A percentile compares a stretch with the other conserved stretches of the same genome.
Evolutionary conservation across 2,329 filamentous ascomycete genomes (phyloP).

Genomic region (Chaetomiaceae sp.): DNA sequence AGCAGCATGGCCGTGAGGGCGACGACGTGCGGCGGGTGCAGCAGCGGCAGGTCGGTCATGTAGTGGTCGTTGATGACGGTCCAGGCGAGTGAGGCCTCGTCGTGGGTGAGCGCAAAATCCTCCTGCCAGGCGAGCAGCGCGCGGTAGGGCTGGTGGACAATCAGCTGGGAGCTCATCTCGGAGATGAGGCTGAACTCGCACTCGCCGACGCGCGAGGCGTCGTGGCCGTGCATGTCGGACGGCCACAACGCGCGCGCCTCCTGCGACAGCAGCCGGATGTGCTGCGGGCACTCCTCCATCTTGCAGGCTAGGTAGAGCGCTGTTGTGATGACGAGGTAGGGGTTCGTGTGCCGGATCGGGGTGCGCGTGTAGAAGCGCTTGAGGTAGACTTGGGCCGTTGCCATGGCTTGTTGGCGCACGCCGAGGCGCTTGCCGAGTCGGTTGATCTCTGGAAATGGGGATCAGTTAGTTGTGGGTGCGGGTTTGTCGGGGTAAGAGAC

Average conservation of each 20-base stretch:
- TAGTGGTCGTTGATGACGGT: constrained; percentile 88
- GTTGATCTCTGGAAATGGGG: constrained; percentile 52
- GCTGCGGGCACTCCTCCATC: constrained; percentile 95
- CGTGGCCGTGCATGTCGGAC: constrained; percentile 64
- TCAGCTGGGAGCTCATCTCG: constrained; percentile 83
- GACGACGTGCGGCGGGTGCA: constrained; percentile 79
- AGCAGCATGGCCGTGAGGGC: constrained; percentile 83
- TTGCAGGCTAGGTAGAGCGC: constrained; percentile 94
- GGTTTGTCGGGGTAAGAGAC: not conserved
- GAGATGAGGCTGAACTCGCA: constrained; percentile 91
- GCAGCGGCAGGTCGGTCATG: constrained; percentile 81
- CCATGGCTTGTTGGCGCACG: constrained; percentile 84
- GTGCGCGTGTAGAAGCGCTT: constrained; percentile 89
- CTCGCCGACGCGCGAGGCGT: constrained; percentile 81
- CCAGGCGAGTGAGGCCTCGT: constrained; percentile 72
- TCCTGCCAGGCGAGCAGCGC: constrained; percentile 65
- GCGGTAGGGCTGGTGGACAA: constrained; percentile 86
- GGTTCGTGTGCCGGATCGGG: constrained; percentile 87
- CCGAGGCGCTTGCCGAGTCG: constrained; percentile 79
- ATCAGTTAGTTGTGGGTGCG: not conserved
- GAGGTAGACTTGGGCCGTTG: constrained; percentile 90
- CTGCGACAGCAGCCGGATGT: constrained; percentile 82
- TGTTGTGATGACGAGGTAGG: constrained; percentile 87
- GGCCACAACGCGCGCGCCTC: constrained; percentile 85
- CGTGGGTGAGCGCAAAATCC: constrained; percentile 65